A percentile compares a stretch with the other conserved stretches of the same genome.
phyloP scores from a whole-genome alignment of 106 monocot genomes.

The Gastrodia elata region DNA sequence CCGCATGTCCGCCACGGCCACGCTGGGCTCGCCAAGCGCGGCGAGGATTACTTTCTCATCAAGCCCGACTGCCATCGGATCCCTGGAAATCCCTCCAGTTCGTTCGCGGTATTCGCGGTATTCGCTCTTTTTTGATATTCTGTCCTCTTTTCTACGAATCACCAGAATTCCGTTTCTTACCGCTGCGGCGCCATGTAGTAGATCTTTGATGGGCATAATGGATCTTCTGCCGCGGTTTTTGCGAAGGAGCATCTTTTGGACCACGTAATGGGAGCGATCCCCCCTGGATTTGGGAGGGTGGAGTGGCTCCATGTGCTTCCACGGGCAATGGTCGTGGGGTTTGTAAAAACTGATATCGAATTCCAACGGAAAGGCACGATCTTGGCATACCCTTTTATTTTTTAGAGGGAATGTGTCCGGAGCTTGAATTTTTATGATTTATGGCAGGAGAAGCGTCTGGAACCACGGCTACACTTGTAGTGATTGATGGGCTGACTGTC shows the following conservation, averaged over 20 bases:
- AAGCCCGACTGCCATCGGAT: constrained; percentile 64
- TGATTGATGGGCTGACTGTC: constrained; percentile 82
- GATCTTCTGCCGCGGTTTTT: constrained; percentile 83
- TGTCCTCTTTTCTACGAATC: background rate
- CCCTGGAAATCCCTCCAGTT: constrained; percentile 48
- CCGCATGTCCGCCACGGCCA: constrained; percentile 63
- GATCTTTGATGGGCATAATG: constrained; percentile 98
- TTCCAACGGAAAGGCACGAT: constrained; percentile 76
- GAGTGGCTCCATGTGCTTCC: constrained; percentile 88
- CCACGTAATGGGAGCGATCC: constrained; percentile 74
- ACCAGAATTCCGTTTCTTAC: background rate
- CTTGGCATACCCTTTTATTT: background rate
- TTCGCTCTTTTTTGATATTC: background rate
- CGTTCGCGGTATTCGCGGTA: constrained; percentile 95
- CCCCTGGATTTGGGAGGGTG: constrained; percentile 39
- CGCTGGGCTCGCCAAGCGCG: constrained; percentile 73
- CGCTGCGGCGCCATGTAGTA: constrained; percentile 7
- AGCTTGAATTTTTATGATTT: constrained; percentile 13
- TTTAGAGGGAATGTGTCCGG: background rate
- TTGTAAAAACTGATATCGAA: constrained; percentile 92
- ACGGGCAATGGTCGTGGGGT: constrained; percentile 75
- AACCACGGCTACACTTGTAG: constrained; percentile 82
- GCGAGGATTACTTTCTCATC: constrained; percentile 81
- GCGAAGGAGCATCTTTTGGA: constrained; percentile 79
- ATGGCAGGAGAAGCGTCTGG: constrained; percentile 70